These are phyloP conservation scores for Phytophthora sojae DNA, from an alignment of 352 stramenopile species.

Conservation along the genomic window DNA sequence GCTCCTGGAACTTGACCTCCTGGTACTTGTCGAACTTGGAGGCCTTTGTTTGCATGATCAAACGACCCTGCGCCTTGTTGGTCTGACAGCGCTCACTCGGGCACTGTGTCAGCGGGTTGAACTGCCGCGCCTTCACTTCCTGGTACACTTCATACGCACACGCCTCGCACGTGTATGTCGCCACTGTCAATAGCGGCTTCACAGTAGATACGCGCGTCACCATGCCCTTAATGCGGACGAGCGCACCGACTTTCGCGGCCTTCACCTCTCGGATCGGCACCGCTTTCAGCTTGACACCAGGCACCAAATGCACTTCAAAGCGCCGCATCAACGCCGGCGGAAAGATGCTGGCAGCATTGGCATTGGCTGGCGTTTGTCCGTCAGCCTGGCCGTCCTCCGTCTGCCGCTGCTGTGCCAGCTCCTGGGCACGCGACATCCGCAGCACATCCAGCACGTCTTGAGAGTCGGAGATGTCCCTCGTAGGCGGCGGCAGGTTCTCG, in stretches of 20 bases:
- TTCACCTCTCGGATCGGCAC: constrained; percentile 95
- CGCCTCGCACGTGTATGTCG: constrained; percentile 98
- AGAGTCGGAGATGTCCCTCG: constrained; percentile 77
- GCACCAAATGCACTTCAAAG: constrained; percentile 86
- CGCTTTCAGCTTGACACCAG: constrained; percentile 87
- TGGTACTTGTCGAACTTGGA: constrained; percentile 99
- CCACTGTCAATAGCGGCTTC: constrained; percentile 96
- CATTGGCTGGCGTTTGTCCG: constrained; percentile 28
- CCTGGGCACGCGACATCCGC: constrained; percentile 76
- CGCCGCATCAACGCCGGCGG: constrained; percentile 93
- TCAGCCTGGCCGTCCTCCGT: constrained; percentile 38
- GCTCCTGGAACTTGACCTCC: constrained; percentile 97
- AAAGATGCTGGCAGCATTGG: constrained; percentile 77
- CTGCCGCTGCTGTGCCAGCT: constrained; percentile 67
- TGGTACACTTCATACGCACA: constrained; percentile 98
- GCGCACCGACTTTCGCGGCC: constrained; percentile 93
- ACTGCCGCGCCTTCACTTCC: constrained; percentile 93
- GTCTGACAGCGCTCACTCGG: constrained; percentile 89
- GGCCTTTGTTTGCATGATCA: constrained; percentile 97
- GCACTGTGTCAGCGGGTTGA: constrained; percentile 94
- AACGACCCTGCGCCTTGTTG: constrained; percentile 77
- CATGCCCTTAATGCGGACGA: constrained; percentile 98
- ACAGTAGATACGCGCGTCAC: constrained; percentile 98
- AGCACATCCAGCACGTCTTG: constrained; percentile 90
- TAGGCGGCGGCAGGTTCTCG: constrained; percentile 84